Evolutionary conservation across 768 basidiomycete species (phyloP), one percentile per base, ranked within the genome.

Genomic region (Clitopilus hobsonii): DNA sequence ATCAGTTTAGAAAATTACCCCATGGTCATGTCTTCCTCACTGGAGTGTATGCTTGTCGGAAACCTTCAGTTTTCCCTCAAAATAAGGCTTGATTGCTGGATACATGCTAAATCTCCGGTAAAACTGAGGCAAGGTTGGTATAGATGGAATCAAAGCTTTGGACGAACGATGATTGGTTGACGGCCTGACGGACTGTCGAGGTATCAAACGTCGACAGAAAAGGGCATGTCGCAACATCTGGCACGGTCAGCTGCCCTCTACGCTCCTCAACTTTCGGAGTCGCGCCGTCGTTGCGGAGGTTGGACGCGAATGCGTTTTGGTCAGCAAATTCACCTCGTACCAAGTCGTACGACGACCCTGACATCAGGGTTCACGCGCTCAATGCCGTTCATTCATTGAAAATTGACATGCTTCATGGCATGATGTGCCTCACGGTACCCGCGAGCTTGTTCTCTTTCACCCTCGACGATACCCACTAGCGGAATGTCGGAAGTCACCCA

Each of bases 11-110:
- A 26, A 26, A 11, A 24, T 13, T 32, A 5, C 48, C 23, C 23
- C 14, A 27, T 8, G 22, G 49, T 18, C 11, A 48, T 32, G 8
- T n/a, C 14, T 8, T 8, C 23, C 69, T 59, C 52, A 91, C 90
- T 94, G 84, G 57, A 94, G 80, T 6, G 80, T 82, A 67, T 94
- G 91, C 18, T 88, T 71, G 54, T 85, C 82, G 20, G 83, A 86
- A 1, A 93, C 88, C 61, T 88, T 84, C 51, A 94, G 77, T 29
- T 57, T 79, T 1, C 85, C 88, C 14, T 72, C 76, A 52, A 85
- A 72, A 63, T 81, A 89, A 0, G 90, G 88, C 58, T 85, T 70
- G 56, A 82, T 82, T 2, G 76, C 72, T 4, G 88, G 83, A 71
- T 91, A 91, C 86, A 89, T 86, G 58, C 3, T 45, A 11, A 45